Evolutionary conservation across 371 early-diverging fungal species (phyloP), one percentile per base, ranked within the genome.

Genomic region (Furculomyces boomerangus): DNA sequence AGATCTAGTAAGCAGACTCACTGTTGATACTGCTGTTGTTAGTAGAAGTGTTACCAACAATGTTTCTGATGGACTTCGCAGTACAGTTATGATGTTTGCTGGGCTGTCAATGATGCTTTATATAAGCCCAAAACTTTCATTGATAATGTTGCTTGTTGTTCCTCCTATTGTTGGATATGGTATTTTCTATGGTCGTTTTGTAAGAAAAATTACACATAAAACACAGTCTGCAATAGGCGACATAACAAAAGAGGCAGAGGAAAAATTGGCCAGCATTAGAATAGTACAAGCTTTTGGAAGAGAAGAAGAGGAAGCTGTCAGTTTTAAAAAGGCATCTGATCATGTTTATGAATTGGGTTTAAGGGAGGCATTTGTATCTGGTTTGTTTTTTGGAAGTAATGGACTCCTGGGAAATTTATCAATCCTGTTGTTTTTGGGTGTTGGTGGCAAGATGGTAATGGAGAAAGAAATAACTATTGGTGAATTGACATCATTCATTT

Each of bases 261-360:
- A 84, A 60, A 75, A 78, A 24, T 65, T 90, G 28, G 64, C 76
- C 53, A 76, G 69, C 45, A 74, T 88, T 20, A 75, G 86, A 46
- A 87, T 86, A 0, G 88, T 89, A 1, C 76, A 80, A 57, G 80
- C 86, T 28, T 89, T 84, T 61, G 77, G 78, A 3, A 73, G 75
- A 46, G 86, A 89, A 60, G 53, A 66, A n/a, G 52, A 45, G 2
- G 84, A 82, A 62, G 63, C 65, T 1, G 64, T 63, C 14, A 67
- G 74, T 2, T 88, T 82, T 57, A 63, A 61, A 10, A 55, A 62
- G 18, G 66, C 70, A 47, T 79, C 78, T 24, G 60, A 73, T 40
- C 65, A 72, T 44, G 77, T 84, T 22, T 80, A 76, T 59, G 57
- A 60, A 3, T 59, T 85, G 35, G 85, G 82, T 2, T 72, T 67